Conservation (phyloP, 768 basidiomycete species). For the Hydnomerulius pinastri region DNA sequence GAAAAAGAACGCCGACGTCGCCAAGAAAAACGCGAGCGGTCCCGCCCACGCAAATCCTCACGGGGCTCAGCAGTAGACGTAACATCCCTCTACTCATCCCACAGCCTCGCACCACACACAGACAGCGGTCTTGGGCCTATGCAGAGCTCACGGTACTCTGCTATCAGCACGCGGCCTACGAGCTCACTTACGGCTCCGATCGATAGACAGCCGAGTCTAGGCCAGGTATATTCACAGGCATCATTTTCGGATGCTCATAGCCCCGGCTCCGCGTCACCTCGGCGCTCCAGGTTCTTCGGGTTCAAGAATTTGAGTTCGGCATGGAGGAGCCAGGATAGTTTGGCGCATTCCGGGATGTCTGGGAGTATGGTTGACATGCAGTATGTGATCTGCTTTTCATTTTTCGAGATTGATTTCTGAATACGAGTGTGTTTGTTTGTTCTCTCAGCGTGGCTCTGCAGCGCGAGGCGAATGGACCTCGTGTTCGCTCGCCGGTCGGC, state of each 20-base stretch:
- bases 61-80: conserved; percentile 71
- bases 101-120: conserved; percentile 53
- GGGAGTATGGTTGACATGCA: conserved; percentile 95
- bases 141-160: conserved; percentile 63
- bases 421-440: conserved; percentile 6
- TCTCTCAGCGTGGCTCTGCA: conserved; percentile 70
- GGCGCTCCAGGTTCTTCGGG: conserved; percentile 77
- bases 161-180: conserved; percentile 55
- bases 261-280: conserved; percentile 63
- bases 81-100: conserved; percentile 69
- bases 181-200: conserved; percentile 62
- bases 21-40: conserved; percentile 62
- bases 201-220: conserved; percentile 58
- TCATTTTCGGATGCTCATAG: conserved; percentile 84
- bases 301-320: conserved; percentile 69
- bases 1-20: conserved; percentile 68
- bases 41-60: conserved; percentile 69
- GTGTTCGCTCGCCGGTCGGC: conserved; percentile 31
- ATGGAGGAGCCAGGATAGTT: conserved; percentile 79
- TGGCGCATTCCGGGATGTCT: conserved; percentile 77
- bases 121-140: conserved; percentile 60
- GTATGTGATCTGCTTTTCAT: conserved; percentile 51
- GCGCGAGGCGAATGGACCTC: conserved; percentile 49
- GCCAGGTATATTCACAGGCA: conserved; percentile 72
- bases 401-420: not conserved